Conservation (phyloP, 331 rosid genomes). For the Erythrophleum ivorense region DNA sequence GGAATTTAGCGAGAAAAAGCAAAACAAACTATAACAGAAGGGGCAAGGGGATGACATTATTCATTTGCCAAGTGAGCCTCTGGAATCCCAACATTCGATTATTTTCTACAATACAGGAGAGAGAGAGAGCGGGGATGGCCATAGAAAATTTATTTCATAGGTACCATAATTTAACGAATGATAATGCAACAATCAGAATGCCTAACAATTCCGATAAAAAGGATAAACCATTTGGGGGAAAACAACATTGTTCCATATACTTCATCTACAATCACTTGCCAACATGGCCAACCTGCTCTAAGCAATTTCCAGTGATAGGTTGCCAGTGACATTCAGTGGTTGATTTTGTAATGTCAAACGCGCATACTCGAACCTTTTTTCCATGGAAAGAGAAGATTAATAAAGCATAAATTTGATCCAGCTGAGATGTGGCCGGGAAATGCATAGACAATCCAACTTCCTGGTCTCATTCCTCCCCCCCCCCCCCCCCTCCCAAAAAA, state of each 20-base stretch:
- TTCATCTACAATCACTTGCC: conserved; percentile 6
- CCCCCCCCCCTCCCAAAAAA: no score
- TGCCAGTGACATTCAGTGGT: background rate
- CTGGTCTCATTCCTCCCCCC: background rate
- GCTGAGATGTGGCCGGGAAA: conserved; percentile 4
- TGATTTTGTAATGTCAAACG: conserved; percentile 11
- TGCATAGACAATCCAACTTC: conserved; percentile 24
- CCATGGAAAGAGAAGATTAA: conserved; percentile 27
- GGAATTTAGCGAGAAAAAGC: background rate
- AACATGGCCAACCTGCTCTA: conserved; percentile 17
- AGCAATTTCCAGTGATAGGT: conserved; percentile 25
- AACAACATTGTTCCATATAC: conserved; percentile 2
- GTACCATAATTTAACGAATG: background rate
- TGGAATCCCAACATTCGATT: background rate
- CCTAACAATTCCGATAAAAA: background rate
- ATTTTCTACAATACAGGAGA: background rate
- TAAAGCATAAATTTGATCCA: conserved; percentile 27
- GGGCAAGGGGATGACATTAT: background rate
- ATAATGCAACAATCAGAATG: background rate
- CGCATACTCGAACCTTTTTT: conserved; percentile 26
- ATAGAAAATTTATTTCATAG: background rate
- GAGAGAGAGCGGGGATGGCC: background rate
- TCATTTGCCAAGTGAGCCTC: background rate
- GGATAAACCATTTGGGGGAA: background rate
- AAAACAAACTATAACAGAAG: background rate